Percentiles rank a stretch among this genome's conserved stretches.
These are phyloP conservation scores for Cetradonia linearis DNA, from an alignment of 495 filamentous ascomycete genomes.

Conservation along the genomic window DNA sequence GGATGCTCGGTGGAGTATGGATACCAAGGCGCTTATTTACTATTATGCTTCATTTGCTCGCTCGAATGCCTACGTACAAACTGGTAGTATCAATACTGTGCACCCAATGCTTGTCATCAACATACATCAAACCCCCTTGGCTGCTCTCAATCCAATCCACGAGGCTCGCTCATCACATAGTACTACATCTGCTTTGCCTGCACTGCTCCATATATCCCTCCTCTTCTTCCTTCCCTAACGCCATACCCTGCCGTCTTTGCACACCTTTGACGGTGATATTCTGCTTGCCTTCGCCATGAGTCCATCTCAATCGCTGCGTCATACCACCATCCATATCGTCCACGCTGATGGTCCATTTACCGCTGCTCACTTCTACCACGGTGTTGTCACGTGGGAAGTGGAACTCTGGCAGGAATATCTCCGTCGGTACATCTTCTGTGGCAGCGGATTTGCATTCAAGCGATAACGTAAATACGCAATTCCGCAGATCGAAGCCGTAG, in stretches of 20 bases:
- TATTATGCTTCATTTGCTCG: too few relatives aligned
- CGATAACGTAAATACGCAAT: constrained; percentile 60
- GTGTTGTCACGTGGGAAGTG: constrained; percentile 74
- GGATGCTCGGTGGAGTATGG: not conserved
- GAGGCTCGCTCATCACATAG: constrained; percentile 37
- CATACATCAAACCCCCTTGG: not conserved
- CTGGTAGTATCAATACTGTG: not conserved
- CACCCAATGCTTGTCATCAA: not conserved
- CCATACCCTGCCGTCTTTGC: constrained; percentile 45
- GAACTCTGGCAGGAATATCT: constrained; percentile 81
- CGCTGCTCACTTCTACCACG: constrained; percentile 63
- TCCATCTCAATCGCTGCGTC: constrained; percentile 74
- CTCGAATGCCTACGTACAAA: not conserved
- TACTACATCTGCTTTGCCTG: constrained; percentile 39
- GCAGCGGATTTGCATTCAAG: constrained; percentile 45
- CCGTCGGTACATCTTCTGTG: constrained; percentile 56
- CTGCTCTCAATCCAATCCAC: not conserved
- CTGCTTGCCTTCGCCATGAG: constrained; percentile 80
- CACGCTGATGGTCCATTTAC: constrained; percentile 76
- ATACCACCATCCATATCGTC: constrained; percentile 56
- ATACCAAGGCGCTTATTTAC: not conserved
- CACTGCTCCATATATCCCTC: constrained; percentile 54
- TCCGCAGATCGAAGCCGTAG: constrained; percentile 70
- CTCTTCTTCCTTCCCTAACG: constrained; percentile 40
- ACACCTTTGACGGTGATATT: constrained; percentile 67